Base-by-base conservation (phyloP, 2,329 filamentous ascomycete genomes). In the Leptographium radiaticola region DNA sequence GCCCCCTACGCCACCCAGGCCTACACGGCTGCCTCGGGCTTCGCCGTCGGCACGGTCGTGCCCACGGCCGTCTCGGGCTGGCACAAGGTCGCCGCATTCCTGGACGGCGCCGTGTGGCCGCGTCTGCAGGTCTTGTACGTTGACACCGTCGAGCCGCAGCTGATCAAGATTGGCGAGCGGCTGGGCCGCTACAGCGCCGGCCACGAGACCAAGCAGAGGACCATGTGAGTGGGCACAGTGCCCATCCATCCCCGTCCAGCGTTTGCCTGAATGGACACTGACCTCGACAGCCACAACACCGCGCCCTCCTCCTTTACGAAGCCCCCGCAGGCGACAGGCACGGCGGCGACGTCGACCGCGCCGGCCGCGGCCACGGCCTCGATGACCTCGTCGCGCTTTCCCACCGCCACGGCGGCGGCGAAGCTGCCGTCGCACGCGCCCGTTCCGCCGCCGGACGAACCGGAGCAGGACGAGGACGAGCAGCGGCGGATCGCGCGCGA, bases 141-240 rank as follows among this genome's bases (percentile, higher is more conserved):
- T 12, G 84, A 95, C 64, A 95, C 95, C 62, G 90, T 98, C 4
- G 90, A 97, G 70, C 94, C 94, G 15, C 94, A 98, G 68, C 76
- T 98, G 15, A 80, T 91, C 54, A 88, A 89, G 62, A 97, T 98
- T 62, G 87, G 88, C 13, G 86, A 96, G 70, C 83, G 90, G 47
- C 77, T 98, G 12, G 90, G 89, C 43, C 76, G 86, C 49, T 87
- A 89, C 68, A 83, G 75, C 59, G 76, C 79, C 20, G 59, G 62
- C 36, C 18, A 38, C 9, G 48, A 16, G 38, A 51, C 57, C 1
- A 25, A 31, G 33, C 43, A 39, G 15, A 52, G 30, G 51, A 38
- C 42, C 10, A 18, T 40, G 25, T 46, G 33, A 40, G 34, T 8
- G n/a, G n/a, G n/a, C n/a, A n/a, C n/a, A n/a, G n/a, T n/a, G n/a